Percentiles rank a stretch among this genome's conserved stretches.
These are phyloP conservation scores for Tolypocladium capitatum DNA, from an alignment of 2,329 filamentous ascomycete species.

Conservation along the genomic window DNA sequence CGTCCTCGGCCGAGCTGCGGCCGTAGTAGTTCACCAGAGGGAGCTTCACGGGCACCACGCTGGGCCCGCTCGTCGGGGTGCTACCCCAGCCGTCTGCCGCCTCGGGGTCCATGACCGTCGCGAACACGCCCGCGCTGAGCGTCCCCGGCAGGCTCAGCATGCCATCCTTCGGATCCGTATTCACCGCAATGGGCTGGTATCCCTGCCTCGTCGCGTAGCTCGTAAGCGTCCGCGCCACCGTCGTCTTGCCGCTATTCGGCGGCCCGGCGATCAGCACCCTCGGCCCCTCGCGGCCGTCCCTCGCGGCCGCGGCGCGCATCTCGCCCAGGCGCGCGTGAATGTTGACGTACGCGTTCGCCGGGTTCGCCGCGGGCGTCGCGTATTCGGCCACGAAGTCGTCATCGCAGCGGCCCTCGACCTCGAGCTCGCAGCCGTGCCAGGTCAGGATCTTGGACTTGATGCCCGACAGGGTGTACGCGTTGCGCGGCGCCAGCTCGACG, in stretches of 20 bases:
- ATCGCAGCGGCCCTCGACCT: constrained; percentile 52
- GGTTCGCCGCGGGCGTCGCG: constrained; percentile 60
- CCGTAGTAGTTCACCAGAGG: constrained; percentile 88
- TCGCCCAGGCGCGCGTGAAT: constrained; percentile 76
- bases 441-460: constrained; percentile 82
- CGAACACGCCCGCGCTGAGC: constrained; percentile 74
- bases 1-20: constrained; percentile 56
- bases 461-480: constrained; percentile 68
- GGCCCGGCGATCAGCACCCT: constrained; percentile 76
- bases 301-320: constrained; percentile 48
- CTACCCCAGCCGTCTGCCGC: constrained; percentile 76
- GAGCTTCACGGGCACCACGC: constrained; percentile 76
- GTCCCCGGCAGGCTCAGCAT: constrained; percentile 69
- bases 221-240: constrained; percentile 60
- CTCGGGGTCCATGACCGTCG: constrained; percentile 70
- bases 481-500: constrained; percentile 74
- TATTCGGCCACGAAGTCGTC: constrained; percentile 47
- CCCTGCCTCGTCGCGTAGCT: constrained; percentile 66
- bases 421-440: constrained; percentile 79
- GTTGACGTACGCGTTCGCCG: constrained; percentile 69
- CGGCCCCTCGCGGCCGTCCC: constrained; percentile 45
- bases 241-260: constrained; percentile 71
- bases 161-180: constrained; percentile 70
- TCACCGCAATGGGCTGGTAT: constrained; percentile 68
- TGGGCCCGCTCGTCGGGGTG: constrained; percentile 82